Percentiles rank a stretch among this genome's conserved stretches.
These are phyloP conservation scores for Hericium coralloides DNA, from an alignment of 768 basidiomycete species.

Conservation along the genomic window DNA sequence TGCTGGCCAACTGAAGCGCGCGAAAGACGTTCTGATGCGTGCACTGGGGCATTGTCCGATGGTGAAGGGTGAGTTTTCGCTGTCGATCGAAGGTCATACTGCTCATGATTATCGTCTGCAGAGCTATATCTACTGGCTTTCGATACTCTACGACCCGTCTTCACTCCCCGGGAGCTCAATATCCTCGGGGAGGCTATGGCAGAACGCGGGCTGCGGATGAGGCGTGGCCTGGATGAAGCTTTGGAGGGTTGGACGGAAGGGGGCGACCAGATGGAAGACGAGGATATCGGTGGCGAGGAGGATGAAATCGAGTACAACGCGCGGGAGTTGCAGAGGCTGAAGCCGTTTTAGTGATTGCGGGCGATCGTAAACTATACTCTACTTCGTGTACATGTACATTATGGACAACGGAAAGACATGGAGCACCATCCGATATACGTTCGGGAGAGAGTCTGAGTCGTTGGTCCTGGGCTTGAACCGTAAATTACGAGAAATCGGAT, in stretches of 20 bases:
- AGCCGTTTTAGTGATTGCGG: conserved; percentile 41
- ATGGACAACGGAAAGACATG: not conserved
- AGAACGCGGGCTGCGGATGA: conserved; percentile 61
- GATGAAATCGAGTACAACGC: conserved; percentile 56
- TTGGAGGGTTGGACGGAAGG: conserved; percentile 37
- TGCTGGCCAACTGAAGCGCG: conserved; percentile 43
- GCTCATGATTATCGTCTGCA: conserved; percentile 22
- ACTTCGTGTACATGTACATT: too few relatives aligned
- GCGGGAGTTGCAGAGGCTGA: conserved; percentile 46
- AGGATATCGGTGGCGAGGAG: conserved; percentile 16
- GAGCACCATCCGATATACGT: too few relatives aligned
- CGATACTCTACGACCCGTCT: conserved; percentile 55
- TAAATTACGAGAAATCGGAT: too few relatives aligned
- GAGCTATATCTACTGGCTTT: conserved; percentile 76
- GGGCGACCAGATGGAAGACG: conserved; percentile 5
- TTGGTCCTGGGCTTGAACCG: too few relatives aligned
- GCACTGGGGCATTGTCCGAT: conserved; percentile 71
- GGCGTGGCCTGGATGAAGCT: conserved; percentile 51
- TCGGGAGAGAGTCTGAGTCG: too few relatives aligned
- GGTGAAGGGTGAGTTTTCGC: conserved; percentile 46
- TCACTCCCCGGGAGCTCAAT: conserved; percentile 50
- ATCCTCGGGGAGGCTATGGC: conserved; percentile 66
- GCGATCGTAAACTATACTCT: not conserved
- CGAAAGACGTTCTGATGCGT: conserved; percentile 66
- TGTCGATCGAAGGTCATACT: conserved; percentile 2